Evolutionary conservation across 495 filamentous ascomycete genomes (phyloP), one percentile per base, ranked within the genome.

Genomic region (Xylaria acuta): DNA sequence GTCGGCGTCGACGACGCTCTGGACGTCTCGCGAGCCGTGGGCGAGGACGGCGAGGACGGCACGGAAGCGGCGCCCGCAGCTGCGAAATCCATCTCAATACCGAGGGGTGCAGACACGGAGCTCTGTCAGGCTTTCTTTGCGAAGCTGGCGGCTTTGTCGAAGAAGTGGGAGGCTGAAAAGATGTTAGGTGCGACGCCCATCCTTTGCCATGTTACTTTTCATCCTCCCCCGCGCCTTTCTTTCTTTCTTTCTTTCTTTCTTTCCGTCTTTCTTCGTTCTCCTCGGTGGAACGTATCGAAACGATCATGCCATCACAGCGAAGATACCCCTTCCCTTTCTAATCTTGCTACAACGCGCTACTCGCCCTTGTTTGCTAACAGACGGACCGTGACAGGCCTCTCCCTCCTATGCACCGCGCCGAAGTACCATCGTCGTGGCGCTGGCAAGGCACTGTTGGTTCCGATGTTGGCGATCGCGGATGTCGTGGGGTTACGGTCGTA

Each of bases 401-500:
- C 77, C 9, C 76, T 79, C 20, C 64, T 79, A 16, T 78, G 74
- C 53, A 84, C 82, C 9, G 72, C 76, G 27, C 84, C 85, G 5
- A 80, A 79, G 22, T 80, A 82, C 34, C 72, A 80, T 64, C 73
- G 80, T 53, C 77, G 72, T 45, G 82, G 82, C 11, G 79, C 78
- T 12, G 81, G 73, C 25, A 74, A 73, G 64, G 75, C 74, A 25
- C 71, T 84, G 25, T 72, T 83, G 14, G 41, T 45, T 43, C 74
- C 72, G 16, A 77, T 80, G 67, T 60, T 83, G 7, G 72, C 70
- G 8, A 72, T 82, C 11, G 75, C 81, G 7, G 79, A 81, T 45
- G 53, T 69, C 16, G 65, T 71, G 2, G 75, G 74, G 20, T 69
- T 80, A 27, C 75, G 70, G 43, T 56, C 65, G 7, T 84, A 79